These are phyloP conservation scores for Hawksworthiomyces lignivorus DNA, from an alignment of 2,329 filamentous ascomycete genomes.

Conservation along the genomic window DNA sequence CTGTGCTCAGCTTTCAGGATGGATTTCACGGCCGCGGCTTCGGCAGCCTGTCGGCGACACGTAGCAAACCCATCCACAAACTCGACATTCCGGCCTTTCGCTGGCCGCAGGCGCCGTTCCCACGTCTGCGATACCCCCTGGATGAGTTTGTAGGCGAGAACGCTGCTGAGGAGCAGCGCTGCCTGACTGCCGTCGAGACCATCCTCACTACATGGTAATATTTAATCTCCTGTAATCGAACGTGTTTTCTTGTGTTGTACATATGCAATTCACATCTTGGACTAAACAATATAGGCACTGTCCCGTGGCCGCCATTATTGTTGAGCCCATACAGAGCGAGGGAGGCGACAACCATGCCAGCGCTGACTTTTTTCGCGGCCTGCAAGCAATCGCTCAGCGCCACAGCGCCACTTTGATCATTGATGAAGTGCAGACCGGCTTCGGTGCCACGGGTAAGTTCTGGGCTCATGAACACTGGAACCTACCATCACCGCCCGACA, in stretches of 20 bases:
- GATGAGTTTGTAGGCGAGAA: conserved; percentile 74
- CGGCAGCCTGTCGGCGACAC: conserved; percentile 77
- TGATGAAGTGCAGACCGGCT: conserved; percentile 88
- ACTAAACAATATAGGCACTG: conserved; percentile 37
- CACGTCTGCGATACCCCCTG: conserved; percentile 75
- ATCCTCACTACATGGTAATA: conserved; percentile 46
- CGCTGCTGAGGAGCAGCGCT: conserved; percentile 66
- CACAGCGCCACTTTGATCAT: conserved; percentile 79
- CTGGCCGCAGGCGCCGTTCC: conserved; percentile 89
- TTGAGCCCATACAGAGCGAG: conserved; percentile 90
- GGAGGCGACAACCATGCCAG: conserved; percentile 92
- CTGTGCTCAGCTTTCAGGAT: conserved; percentile 80
- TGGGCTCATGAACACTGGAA: conserved; percentile 97
- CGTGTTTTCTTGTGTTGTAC: too few species aligned
- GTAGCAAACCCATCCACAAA: conserved; percentile 91
- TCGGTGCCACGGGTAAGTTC: conserved; percentile 87
- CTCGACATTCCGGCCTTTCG: conserved; percentile 90
- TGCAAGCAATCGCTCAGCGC: conserved; percentile 70
- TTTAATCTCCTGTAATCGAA: too few species aligned
- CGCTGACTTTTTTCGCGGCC: conserved; percentile 74
- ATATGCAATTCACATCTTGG: conserved; percentile 36
- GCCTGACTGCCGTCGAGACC: conserved; percentile 74
- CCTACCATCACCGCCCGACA: conserved; percentile 70
- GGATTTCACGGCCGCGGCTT: conserved; percentile 89
- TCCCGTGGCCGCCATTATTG: conserved; percentile 70